Base-by-base conservation (phyloP, 495 filamentous ascomycete species). In the Opeltia flavorubescens region DNA sequence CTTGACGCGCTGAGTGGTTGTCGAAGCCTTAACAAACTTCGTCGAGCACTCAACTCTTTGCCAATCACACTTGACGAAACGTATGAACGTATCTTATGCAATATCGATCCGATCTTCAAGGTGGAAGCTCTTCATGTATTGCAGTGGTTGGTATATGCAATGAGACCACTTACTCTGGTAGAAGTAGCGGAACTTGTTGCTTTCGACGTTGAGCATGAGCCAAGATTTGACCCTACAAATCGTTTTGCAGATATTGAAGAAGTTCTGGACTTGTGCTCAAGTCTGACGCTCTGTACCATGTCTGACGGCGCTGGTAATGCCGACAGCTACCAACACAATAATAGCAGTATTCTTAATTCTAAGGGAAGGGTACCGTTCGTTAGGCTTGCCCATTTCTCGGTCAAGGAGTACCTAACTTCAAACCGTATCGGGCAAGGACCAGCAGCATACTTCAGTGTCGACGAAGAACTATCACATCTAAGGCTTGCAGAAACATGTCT, bases 321-420 rank as follows among this genome's bases (percentile, higher is more conserved):
- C 12, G 11, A 40, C 30, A 13, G 29, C 29, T 7, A 41, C 21
- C 9, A 5, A 41, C 6, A 41, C 38, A 7, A 21, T 20, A 12
- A 25, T 27, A 33, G n/a, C 35, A 24, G 6, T 0, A 49, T 44
- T 15, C 20, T 48, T 9, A 47, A n/a, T n/a, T n/a, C n/a, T n/a
- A n/a, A n/a, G n/a, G n/a, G n/a, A n/a, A n/a, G n/a, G 31, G 44
- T 7, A 12, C 11, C 7, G 20, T 49, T 34, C 13, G 51, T 56
- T 47, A 59, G 55, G 5, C 60, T 67, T 28, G 59, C 64, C 17
- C 64, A 68, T 49, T 65, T 61, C 48, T 66, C 65, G 5, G 59
- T 66, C 4, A 59, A 62, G 40, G 62, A 68, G 47, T 68, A 68
- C 45, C 59, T 68, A 39, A 49, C 61, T 44, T 66, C 59, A n/a